Base-by-base conservation (phyloP, 768 basidiomycete species). In the Suillus brevipes region DNA sequence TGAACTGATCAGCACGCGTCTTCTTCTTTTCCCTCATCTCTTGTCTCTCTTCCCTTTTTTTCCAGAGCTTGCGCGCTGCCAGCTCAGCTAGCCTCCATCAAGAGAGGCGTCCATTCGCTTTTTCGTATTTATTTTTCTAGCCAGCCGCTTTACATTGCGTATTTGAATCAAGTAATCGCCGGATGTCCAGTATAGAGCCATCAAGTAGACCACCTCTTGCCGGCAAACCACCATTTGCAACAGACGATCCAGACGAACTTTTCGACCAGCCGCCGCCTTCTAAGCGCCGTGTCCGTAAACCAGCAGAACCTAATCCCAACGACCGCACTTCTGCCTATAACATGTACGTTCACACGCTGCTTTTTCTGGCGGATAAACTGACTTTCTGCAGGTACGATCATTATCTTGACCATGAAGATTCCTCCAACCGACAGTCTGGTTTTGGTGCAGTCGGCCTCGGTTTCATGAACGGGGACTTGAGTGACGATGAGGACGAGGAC, bases 171-270 rank as follows among this genome's bases (percentile, higher is more conserved):
- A 58, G 57, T 40, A 58, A 40, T 58, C 14, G 18, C 12, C 18
- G 40, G 28, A 59, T 59, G 58, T 42, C 58, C 40, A 42, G 18
- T 59, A 20, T 28, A 42, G 58, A 59, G 20, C 18, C 40, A 42
- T 28, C 38, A 12, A 59, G 58, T 13, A 59, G 40, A 59, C 58
- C 58, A 6, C 58, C 58, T 28, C 58, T 59, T 42, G 58, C 58
- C 18, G 58, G 58, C 6, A 59, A 59, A 42, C 58, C 58, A 20
- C 58, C 58, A 34, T 90, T 84, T 72, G 89, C 87, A 55, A 89
- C 87, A 43, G 86, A 91, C 77, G 84, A 88, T 70, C 85, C 86
- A 7, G 87, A 89, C 74, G 82, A 84, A 28, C 77, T 83, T 68
- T 90, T 86, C 73, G 81, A 85, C 66, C 75, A 82, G 18, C 76